phyloP scores from a whole-genome alignment of 495 filamentous ascomycete species.

The Podospora fimiseda region DNA sequence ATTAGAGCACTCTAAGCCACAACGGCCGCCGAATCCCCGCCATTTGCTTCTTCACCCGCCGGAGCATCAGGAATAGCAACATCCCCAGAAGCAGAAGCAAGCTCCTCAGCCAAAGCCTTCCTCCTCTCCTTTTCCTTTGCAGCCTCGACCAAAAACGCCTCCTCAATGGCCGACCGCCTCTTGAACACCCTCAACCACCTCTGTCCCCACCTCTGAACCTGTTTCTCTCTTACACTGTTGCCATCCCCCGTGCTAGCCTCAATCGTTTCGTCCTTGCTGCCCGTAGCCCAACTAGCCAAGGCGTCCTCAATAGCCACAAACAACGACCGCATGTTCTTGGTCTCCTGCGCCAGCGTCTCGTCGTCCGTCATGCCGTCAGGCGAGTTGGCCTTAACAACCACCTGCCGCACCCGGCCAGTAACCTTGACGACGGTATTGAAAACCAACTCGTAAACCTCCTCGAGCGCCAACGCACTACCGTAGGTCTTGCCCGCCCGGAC shows the following conservation, averaged over 20 bases:
- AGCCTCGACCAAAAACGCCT: slow-evolving; percentile 50
- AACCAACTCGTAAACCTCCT: slow-evolving; percentile 83
- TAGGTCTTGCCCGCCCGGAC: slow-evolving; percentile 42
- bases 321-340: slow-evolving; percentile 64
- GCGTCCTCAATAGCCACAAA: slow-evolving; percentile 78
- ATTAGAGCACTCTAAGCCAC: not conserved
- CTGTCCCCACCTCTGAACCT: slow-evolving; percentile 74
- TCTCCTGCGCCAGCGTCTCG: slow-evolving; percentile 58
- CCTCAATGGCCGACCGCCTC: slow-evolving; percentile 76
- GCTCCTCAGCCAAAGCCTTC: slow-evolving; percentile 3
- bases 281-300: slow-evolving; percentile 63
- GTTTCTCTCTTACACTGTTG: slow-evolving; percentile 48
- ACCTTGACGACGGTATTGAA: slow-evolving; percentile 86
- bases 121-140: slow-evolving; percentile 21
- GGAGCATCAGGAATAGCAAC: not conserved
- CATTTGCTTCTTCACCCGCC: not conserved
- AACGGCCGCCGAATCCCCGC: not conserved
- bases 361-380: slow-evolving; percentile 30
- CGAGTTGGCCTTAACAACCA: slow-evolving; percentile 51
- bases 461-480: slow-evolving; percentile 62
- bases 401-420: slow-evolving; percentile 79
- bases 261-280: slow-evolving; percentile 63
- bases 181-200: slow-evolving; percentile 82
- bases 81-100: not conserved
- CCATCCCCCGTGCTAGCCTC: slow-evolving; percentile 46